Base-by-base conservation (phyloP, 2,329 filamentous ascomycete genomes). In the Pochonia chlamydosporia region DNA sequence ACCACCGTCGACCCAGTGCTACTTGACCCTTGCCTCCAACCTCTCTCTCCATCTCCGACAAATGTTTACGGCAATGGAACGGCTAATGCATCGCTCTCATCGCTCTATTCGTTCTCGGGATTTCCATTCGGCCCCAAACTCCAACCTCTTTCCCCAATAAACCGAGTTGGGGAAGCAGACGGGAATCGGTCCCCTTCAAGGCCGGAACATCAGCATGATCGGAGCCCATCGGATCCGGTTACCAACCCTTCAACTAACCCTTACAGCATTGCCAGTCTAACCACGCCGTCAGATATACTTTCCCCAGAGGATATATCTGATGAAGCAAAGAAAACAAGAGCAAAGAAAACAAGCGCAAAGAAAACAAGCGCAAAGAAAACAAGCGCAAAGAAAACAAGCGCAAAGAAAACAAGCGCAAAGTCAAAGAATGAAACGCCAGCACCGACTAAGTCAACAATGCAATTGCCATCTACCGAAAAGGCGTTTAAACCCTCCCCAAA, bases 1-100 rank as follows among this genome's bases (percentile, higher is more conserved):
- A 23, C n/a, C 35, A 20, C 21, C 1, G 1, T 39, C 14, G 35
- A 39, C 35, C 35, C 20, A 39, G 16, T 21, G 1, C 14, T 39
- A 10, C 23, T 39, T 14, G 63, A 84, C 79, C 5, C 65, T 13
- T 24, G 14, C 40, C 26, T 31, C 25, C 7, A 43, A 14, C 23
- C 5, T 16, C 40, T 30, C 26, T 13, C 30, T 10, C 24, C 9
- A 26, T 14, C 11, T 9, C 21, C 26, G 2, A 5, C 35, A 9
- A 20, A 20, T 13, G 8, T 23, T 23, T 9, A 39, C 35, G 35
- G 5, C 20, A 10, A 39, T 23, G 35, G 18, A 5, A 37, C 35
- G 10, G 5, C 13, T 11, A 5, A 23, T 39, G 16, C 35, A 10
- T 3, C 23, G n/a, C n/a, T n/a, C n/a, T n/a, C n/a, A n/a, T n/a